Base-by-base conservation (phyloP, 2,329 filamentous ascomycete species). In the Fusarium cyanostomum region DNA sequence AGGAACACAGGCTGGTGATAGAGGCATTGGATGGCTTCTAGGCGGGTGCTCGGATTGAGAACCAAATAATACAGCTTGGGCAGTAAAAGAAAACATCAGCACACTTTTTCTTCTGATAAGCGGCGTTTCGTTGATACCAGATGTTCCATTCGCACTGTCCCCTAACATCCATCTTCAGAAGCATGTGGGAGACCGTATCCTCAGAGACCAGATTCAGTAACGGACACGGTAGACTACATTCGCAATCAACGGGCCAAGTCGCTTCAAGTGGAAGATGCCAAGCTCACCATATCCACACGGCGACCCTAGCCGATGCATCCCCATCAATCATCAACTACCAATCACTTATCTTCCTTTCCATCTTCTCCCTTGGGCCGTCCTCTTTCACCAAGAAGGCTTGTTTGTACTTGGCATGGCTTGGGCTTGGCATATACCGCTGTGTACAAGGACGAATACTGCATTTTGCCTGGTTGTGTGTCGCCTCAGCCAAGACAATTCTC, bases 371-470 rank as follows among this genome's bases (percentile, higher is more conserved):
- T 21, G 54, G 13, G 33, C 35, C 42, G 37, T 18, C 35, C 38
- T 54, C 31, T 50, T 9, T 9, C 30, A 38, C 7, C 30, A 31
- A 48, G 35, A 63, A 59, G 63, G 62, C 62, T 65, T 66, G 62
- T 54, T 65, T 66, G 24, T 58, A 62, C 62, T 65, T 66, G 62
- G 62, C 62, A 66, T 66, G 52, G 62, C 48, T 58, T 65, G 42
- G 37, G 35, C 62, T 65, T 65, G 62, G 62, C 62, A 57, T 43
- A 62, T 50, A 49, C 57, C 48, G 24, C 34, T 16, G 46, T 50
- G 65, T 35, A 62, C 52, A 44, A 30, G 35, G n/a, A 10, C 30
- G 35, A 62, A 31, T 33, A 35, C 18, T 41, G 24, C 10, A 10
- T 50, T n/a, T 46, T 46, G 18, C 13, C 34, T 48, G 27, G 24